These are phyloP conservation scores for Pterocarpus macrocarpus DNA, from an alignment of 306 rosid genomes.

Conservation along the genomic window DNA sequence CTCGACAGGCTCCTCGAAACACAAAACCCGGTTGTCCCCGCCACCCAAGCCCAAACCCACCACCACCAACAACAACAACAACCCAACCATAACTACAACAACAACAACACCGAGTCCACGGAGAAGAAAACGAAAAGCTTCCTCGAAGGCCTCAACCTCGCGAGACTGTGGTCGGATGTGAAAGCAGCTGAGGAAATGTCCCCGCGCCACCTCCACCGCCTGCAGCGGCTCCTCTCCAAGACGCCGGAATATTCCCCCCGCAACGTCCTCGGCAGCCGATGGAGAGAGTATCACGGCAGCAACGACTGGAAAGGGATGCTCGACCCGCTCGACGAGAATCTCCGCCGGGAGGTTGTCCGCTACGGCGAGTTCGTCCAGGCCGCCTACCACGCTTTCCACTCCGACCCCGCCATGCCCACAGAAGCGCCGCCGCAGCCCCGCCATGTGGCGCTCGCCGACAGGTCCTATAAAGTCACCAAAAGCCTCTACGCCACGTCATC, in stretches of 20 bases:
- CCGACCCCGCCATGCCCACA: conserved; percentile 76
- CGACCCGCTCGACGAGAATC: conserved; percentile 92
- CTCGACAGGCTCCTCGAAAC: conserved; percentile 77
- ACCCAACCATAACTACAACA: not conserved
- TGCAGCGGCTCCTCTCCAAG: conserved; percentile 73
- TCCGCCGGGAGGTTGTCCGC: conserved; percentile 87
- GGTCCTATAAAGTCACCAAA: conserved; percentile 75
- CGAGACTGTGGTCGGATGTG: conserved; percentile 69
- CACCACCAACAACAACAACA: not conserved
- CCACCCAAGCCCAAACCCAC: not conserved
- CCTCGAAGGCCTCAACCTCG: conserved; percentile 64
- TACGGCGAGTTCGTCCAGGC: conserved; percentile 93
- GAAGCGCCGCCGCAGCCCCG: conserved; percentile 58
- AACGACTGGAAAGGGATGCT: conserved; percentile 84
- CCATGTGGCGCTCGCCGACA: conserved; percentile 65
- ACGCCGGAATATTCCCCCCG: conserved; percentile 81
- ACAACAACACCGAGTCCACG: not conserved
- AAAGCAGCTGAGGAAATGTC: conserved; percentile 86
- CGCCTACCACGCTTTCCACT: conserved; percentile 78
- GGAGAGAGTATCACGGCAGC: conserved; percentile 87
- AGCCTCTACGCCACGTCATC: conserved; percentile 93
- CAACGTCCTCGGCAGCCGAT: conserved; percentile 63
- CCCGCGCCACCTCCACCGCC: conserved; percentile 70
- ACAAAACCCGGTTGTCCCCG: conserved; percentile 27
- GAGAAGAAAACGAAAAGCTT: conserved; percentile 59